phyloP scores from a whole-genome alignment of 768 basidiomycete genomes.

The Termitomyces sp. region DNA sequence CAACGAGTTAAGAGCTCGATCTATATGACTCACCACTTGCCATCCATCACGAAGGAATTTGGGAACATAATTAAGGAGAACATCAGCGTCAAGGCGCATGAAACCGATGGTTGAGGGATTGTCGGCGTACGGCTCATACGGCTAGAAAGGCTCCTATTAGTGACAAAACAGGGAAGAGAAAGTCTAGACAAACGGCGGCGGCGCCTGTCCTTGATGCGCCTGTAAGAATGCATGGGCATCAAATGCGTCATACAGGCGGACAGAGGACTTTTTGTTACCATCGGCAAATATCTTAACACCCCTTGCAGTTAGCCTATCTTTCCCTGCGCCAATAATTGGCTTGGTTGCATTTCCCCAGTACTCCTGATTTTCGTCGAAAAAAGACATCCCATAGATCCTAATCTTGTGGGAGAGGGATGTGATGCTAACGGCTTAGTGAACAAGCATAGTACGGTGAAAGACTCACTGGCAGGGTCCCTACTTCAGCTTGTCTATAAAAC shows the following conservation, averaged over 20 bases:
- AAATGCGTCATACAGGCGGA: background rate
- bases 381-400: slow-evolving; percentile 74
- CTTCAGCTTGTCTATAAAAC: slow-evolving; percentile 52
- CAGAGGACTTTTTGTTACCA: slow-evolving; percentile 32
- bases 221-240: slow-evolving; percentile 19
- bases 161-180: background rate
- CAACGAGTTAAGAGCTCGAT: background rate
- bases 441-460: background rate
- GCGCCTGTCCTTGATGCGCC: slow-evolving; percentile 88
- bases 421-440: slow-evolving; percentile 1
- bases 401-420: slow-evolving; percentile 38
- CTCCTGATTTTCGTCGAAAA: slow-evolving; percentile 55
- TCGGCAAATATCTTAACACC: slow-evolving; percentile 79
- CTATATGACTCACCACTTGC: slow-evolving; percentile 69
- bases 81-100: slow-evolving; percentile 63
- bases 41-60: slow-evolving; percentile 76
- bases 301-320: slow-evolving; percentile 62
- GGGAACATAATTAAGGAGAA: slow-evolving; percentile 58
- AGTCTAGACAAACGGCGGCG: slow-evolving; percentile 54
- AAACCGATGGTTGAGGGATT: slow-evolving; percentile 72
- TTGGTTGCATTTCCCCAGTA: slow-evolving; percentile 71
- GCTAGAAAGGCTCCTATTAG: slow-evolving; percentile 27
- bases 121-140: slow-evolving; percentile 80
- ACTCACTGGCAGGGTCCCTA: slow-evolving; percentile 55
- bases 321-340: slow-evolving; percentile 50